Percentiles rank a stretch among this genome's conserved stretches.
phyloP scores from a whole-genome alignment of 768 basidiomycete species.

The Cystobasidium ongulense region DNA sequence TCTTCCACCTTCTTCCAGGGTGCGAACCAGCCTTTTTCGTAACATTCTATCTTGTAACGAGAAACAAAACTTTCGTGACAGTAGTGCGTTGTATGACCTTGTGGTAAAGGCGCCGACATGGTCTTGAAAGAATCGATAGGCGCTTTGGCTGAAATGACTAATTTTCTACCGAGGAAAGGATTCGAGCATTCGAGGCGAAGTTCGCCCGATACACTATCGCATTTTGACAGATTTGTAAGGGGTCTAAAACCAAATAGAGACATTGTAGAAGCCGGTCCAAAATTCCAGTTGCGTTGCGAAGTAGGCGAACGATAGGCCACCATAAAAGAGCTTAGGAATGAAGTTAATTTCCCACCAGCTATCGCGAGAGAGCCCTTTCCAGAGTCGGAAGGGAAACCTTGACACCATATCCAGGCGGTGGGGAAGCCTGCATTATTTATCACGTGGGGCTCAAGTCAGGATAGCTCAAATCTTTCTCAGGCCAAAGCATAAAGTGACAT shows the following conservation, averaged over 20 bases:
- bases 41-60: neutral
- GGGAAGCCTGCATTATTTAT: conserved; percentile 7
- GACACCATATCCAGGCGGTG: conserved; percentile 28
- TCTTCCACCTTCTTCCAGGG: conserved; percentile 12
- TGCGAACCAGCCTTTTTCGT: conserved; percentile 13
- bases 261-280: conserved; percentile 15
- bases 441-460: neutral
- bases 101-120: conserved; percentile 17
- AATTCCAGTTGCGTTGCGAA: conserved; percentile 10
- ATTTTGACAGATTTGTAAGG: neutral
- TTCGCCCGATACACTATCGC: neutral
- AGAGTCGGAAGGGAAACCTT: conserved; percentile 1
- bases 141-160: conserved; percentile 4
- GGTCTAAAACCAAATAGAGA: neutral
- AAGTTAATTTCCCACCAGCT: conserved; percentile 6
- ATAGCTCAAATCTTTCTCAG: neutral
- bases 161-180: conserved; percentile 10
- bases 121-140: neutral
- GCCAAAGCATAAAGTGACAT: neutral
- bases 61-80: conserved; percentile 16
- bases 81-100: conserved; percentile 17
- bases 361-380: conserved; percentile 3
- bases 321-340: conserved; percentile 20
- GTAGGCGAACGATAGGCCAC: conserved; percentile 20
- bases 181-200: conserved; percentile 12